phyloP scores from a whole-genome alignment of 140 eudicot species.

The Bidens hawaiensis region DNA sequence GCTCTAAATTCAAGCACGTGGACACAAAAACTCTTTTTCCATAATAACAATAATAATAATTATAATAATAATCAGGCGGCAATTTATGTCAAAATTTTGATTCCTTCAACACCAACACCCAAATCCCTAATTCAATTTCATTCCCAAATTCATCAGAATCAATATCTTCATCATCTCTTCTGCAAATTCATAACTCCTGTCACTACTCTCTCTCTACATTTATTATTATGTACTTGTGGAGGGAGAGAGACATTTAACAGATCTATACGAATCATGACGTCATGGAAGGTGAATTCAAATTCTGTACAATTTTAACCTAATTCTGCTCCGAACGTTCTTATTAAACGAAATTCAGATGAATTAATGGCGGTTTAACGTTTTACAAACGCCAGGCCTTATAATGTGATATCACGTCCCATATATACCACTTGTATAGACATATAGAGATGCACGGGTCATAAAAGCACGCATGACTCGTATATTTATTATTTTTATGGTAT shows the following conservation, averaged over 20 bases:
- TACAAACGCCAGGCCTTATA: too few relatives aligned
- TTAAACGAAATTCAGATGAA: conserved; percentile 5
- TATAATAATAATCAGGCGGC: conserved; percentile 27
- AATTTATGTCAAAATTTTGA: conserved; percentile 26
- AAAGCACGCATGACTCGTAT: too few relatives aligned
- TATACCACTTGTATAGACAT: too few relatives aligned
- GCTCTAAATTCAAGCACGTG: conserved; percentile 13
- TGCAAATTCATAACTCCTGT: conserved; percentile 22
- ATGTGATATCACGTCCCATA: too few relatives aligned
- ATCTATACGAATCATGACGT: conserved; percentile 14
- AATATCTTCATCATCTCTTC: conserved; percentile 13
- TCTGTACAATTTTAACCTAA: not conserved
- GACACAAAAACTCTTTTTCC: not conserved
- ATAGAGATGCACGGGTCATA: too few relatives aligned
- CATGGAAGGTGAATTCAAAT: conserved; percentile 17
- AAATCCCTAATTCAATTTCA: conserved; percentile 12
- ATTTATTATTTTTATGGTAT: too few relatives aligned
- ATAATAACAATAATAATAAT: conserved; percentile 4
- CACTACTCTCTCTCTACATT: conserved; percentile 18
- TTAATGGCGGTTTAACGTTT: too few relatives aligned
- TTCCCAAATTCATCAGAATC: conserved; percentile 10
- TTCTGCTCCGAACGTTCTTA: not conserved
- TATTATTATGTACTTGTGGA: conserved; percentile 5
- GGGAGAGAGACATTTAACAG: conserved; percentile 18
- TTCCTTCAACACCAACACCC: too few relatives aligned